Base-by-base conservation (phyloP, 169 alveolate species). In the Cystoisospora suis region DNA sequence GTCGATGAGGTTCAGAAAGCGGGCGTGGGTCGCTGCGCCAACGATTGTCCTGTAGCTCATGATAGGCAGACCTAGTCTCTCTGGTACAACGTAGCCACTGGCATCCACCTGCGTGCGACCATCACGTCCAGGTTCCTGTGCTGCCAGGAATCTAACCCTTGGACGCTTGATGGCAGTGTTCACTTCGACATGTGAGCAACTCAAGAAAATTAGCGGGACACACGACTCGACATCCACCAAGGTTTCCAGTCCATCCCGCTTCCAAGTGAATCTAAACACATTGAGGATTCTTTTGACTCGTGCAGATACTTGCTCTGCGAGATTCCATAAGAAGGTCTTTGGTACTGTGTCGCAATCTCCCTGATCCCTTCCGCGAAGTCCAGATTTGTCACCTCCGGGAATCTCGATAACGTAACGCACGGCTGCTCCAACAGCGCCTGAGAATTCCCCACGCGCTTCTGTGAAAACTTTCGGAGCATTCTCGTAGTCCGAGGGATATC, bases 1-100 rank as follows among this genome's bases (percentile, higher is more conserved):
- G 77, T 65, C 77, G 77, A 65, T 12, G 44, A 65, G 77, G 77
- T 65, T 65, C 38, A 65, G 77, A n/a, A 4, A 65, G 36, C 77
- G 38, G 23, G 77, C 77, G 7, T 23, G 77, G 36, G n/a, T 1
- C 45, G 77, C 77, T 36, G 77, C 77, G 77, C 77, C 77, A 23
- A 65, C 42, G 36, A n/a, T 44, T 1, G 77, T 65, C 44, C 77
- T 15, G 77, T 65, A n/a, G n/a, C 5, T 65, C 27, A 27, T 3
- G 42, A 65, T n/a, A 1, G 77, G 77, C 45, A 65, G 77, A 20
- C 77, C 77, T 36, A 65, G 77, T 23, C n/a, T 44, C 4, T 65
- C 77, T 15, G 44, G 4, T 32, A 6, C 4, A 15, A 65, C 77
- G 1, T n/a, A 44, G 1, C 77, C 77, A 3, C 34, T 27, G 3